A percentile compares a stretch with the other conserved stretches of the same genome.
Conservation (phyloP, 768 basidiomycete genomes). For the Auricularia cornea region DNA sequence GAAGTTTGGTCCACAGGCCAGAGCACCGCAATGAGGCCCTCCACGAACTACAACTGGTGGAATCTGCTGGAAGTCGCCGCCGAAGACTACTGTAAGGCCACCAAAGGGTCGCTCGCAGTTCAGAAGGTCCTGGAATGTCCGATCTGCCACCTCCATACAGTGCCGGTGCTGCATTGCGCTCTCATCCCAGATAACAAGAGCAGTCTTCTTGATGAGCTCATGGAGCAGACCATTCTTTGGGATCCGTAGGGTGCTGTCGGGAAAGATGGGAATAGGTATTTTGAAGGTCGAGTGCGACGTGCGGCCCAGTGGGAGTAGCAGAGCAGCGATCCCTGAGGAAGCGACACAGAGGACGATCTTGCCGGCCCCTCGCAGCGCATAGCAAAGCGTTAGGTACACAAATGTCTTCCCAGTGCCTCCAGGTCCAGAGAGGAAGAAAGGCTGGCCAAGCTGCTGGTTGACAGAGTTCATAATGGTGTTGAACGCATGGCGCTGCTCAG, state of each 20-base stretch:
- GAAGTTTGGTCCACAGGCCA: too few relatives aligned
- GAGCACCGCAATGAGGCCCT: too few relatives aligned
- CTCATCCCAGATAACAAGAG: constrained; percentile 40
- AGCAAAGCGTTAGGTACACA: constrained; percentile 29
- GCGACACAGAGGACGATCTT: constrained; percentile 38
- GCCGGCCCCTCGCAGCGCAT: constrained; percentile 17
- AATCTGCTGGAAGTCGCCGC: constrained; percentile 45
- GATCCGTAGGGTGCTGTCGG: constrained; percentile 26
- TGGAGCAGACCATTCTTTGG: constrained; percentile 23
- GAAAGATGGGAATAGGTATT: constrained; percentile 31
- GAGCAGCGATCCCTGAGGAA: constrained; percentile 41
- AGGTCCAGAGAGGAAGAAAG: constrained; percentile 35
- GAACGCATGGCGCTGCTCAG: constrained; percentile 22
- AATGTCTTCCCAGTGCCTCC: constrained; percentile 42
- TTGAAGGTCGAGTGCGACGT: constrained; percentile 44
- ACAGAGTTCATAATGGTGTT: constrained; percentile 22
- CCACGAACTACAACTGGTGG: too few relatives aligned
- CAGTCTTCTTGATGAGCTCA: constrained; percentile 24
- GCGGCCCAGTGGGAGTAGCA: constrained; percentile 34
- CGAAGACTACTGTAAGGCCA: constrained; percentile 38
- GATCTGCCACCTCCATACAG: constrained; percentile 34
- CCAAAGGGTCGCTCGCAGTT: constrained; percentile 28
- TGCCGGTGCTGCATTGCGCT: constrained; percentile 28
- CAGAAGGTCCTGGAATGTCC: constrained; percentile 27
- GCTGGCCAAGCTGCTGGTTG: constrained; percentile 8